Base-by-base conservation (phyloP, 768 basidiomycete species). In the Rhodotorula toruloides region DNA sequence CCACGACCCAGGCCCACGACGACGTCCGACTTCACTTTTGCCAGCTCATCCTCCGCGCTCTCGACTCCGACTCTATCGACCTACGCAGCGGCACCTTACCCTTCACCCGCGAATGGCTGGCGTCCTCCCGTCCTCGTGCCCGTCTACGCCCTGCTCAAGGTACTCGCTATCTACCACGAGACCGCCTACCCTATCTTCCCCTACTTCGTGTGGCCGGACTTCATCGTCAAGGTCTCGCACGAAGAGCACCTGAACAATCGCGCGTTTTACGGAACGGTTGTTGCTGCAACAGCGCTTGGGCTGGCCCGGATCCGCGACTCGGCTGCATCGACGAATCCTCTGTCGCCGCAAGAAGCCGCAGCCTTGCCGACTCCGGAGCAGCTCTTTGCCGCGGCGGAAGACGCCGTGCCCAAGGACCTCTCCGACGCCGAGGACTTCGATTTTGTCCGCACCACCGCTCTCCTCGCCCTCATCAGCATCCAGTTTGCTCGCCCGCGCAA, bases 161-260 rank as follows among this genome's bases (percentile, higher is more conserved):
- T 32, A 22, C 54, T 55, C 27, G 40, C 27, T 8, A 29, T 32
- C 3, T 55, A 55, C 54, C 31, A 55, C 54, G 54, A 55, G 31
- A 32, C 54, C 27, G 54, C 34, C 12, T 55, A 55, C 27, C 54
- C 54, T 6, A 55, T 55, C n/a, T 55, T 55, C 40, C 54, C 54
- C 27, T 55, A 42, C 42, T 55, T 55, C 40, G 42, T 55, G n/a
- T 55, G 54, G 54, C 54, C 54, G 3, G 40, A 25, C 39, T 42
- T 55, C 40, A 27, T 55, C 40, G 54, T 42, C 3, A 34, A 32
- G 54, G 54, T 55, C 54, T 21, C 34, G 54, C 6, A 31, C 54
- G 40, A 55, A 25, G 54, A 55, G 10, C 40, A 55, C 40, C 40
- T 55, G n/a, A 31, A 40, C 40, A 21, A 55, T 27, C 54, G 54